A percentile compares a stretch with the other conserved stretches of the same genome.
Conservation (phyloP, 2,329 filamentous ascomycete genomes). For the Hortaea sp. region DNA sequence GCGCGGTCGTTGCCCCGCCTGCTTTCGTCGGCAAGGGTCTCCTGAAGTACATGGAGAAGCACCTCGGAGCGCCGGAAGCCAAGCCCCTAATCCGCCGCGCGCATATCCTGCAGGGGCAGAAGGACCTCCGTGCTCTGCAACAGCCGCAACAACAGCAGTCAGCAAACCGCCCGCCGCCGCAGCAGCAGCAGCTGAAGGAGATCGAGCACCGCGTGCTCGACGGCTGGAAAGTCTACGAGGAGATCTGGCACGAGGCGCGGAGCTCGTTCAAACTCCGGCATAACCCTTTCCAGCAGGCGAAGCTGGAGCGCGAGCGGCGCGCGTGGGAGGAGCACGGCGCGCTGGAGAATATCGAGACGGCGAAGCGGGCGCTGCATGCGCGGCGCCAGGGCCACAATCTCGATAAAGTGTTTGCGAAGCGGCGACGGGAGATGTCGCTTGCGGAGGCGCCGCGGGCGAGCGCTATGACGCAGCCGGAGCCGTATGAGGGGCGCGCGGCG, state of each 20-base stretch:
- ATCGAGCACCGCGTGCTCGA: conserved; percentile 14
- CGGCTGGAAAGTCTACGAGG: conserved; percentile 24
- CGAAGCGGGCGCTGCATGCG: conserved; percentile 17
- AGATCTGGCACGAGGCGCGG: conserved; percentile 19
- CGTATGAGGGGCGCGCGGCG: conserved; percentile 1
- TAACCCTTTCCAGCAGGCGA: conserved; percentile 13
- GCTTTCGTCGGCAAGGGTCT: conserved; percentile 78
- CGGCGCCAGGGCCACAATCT: conserved; percentile 19
- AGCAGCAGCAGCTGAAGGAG: conserved; percentile 6
- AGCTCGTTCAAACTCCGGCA: background rate
- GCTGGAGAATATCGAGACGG: conserved; percentile 24
- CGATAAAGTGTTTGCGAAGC: conserved; percentile 18
- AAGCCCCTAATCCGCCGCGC: conserved; percentile 20
- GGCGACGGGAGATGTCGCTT: conserved; percentile 15
- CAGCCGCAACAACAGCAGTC: conserved; percentile 3
- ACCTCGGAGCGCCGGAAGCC: conserved; percentile 15
- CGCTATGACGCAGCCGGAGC: conserved; percentile 17
- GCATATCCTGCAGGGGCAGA: conserved; percentile 22
- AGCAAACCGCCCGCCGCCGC: background rate
- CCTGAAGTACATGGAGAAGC: conserved; percentile 63
- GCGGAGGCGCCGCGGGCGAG: conserved; percentile 18
- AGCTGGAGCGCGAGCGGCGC: conserved; percentile 15
- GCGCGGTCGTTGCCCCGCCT: conserved; percentile 54
- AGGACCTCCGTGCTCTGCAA: conserved; percentile 17
- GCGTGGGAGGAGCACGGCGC: conserved; percentile 23